These are phyloP conservation scores for Monosporascus cannonballus DNA, from an alignment of 2,329 filamentous ascomycete species.

Conservation along the genomic window DNA sequence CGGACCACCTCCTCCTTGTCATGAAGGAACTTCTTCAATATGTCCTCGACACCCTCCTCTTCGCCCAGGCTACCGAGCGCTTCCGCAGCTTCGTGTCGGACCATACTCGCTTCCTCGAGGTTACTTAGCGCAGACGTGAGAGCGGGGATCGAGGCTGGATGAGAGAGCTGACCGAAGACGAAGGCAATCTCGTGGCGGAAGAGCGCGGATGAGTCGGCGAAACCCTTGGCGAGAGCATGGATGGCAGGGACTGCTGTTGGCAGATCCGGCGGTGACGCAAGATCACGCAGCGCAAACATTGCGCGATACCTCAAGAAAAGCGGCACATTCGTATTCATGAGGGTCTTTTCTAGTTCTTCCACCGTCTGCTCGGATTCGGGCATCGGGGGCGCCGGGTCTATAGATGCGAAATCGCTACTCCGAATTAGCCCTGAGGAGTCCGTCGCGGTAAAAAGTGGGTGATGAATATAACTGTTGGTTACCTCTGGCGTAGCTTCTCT, in stretches of 20 bases:
- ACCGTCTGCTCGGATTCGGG: slow-evolving; percentile 66
- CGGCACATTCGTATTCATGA: slow-evolving; percentile 73
- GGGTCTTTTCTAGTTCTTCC: slow-evolving; percentile 63
- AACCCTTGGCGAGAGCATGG: slow-evolving; percentile 75
- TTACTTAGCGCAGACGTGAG: slow-evolving; percentile 74
- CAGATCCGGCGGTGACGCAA: slow-evolving; percentile 86
- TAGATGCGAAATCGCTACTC: slow-evolving; percentile 82
- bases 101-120: slow-evolving; percentile 84
- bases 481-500: slow-evolving; percentile 81
- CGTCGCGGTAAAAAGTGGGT: not conserved
- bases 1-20: slow-evolving; percentile 91
- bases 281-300: slow-evolving; percentile 95
- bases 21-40: slow-evolving; percentile 73
- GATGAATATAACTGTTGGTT: slow-evolving; percentile 20
- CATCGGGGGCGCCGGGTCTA: slow-evolving; percentile 89
- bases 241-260: slow-evolving; percentile 86
- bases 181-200: slow-evolving; percentile 98
- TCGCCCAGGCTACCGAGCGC: slow-evolving; percentile 90
- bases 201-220: slow-evolving; percentile 79
- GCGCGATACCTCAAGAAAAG: slow-evolving; percentile 92
- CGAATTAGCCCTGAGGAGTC: slow-evolving; percentile 18
- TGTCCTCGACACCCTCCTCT: slow-evolving; percentile 86
- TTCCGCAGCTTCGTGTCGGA: slow-evolving; percentile 94
- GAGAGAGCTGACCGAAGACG: slow-evolving; percentile 92
- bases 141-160: slow-evolving; percentile 93